Percentiles rank a stretch among this genome's conserved stretches.
These are phyloP conservation scores for Pisolithus microcarpus DNA, from an alignment of 768 basidiomycete genomes.

Conservation along the genomic window DNA sequence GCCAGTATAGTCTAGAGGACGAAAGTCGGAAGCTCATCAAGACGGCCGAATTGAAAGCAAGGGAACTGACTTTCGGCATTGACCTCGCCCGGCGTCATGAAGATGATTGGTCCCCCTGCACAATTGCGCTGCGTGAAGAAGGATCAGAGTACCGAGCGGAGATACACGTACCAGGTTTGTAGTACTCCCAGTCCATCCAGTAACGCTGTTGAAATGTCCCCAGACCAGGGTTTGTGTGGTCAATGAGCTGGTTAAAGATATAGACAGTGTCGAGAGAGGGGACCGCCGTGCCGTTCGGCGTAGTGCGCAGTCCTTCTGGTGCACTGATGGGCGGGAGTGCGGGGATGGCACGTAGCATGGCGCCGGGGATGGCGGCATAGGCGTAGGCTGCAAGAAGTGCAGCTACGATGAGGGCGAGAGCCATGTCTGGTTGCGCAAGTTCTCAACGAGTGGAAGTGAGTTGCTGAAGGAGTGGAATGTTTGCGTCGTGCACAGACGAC, in stretches of 20 bases:
- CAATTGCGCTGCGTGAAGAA: neutral
- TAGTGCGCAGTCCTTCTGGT: slow-evolving; percentile 6
- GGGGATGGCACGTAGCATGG: slow-evolving; percentile 16
- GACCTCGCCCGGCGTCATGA: slow-evolving; percentile 54
- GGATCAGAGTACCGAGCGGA: too few relatives aligned
- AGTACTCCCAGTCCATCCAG: slow-evolving; percentile 65
- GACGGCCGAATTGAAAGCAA: neutral
- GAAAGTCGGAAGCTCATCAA: neutral
- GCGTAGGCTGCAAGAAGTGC: slow-evolving; percentile 8
- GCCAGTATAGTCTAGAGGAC: slow-evolving; percentile 24
- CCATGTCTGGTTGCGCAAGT: slow-evolving; percentile 6
- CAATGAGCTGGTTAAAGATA: slow-evolving; percentile 28
- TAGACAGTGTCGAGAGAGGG: slow-evolving; percentile 24
- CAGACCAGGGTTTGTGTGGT: slow-evolving; percentile 47
- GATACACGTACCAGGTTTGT: slow-evolving; percentile 37
- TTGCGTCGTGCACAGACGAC: neutral
- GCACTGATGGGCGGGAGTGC: slow-evolving; percentile 10
- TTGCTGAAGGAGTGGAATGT: neutral
- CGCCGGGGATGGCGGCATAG: slow-evolving; percentile 14
- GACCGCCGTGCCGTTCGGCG: slow-evolving; percentile 18
- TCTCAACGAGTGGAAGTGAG: neutral
- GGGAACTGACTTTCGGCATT: slow-evolving; percentile 37
- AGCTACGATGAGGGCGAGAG: slow-evolving; percentile 3
- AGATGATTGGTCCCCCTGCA: slow-evolving; percentile 21
- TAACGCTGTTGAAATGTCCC: slow-evolving; percentile 76